phyloP scores from a whole-genome alignment of 495 filamentous ascomycete genomes.

The Bombardia bombarda region DNA sequence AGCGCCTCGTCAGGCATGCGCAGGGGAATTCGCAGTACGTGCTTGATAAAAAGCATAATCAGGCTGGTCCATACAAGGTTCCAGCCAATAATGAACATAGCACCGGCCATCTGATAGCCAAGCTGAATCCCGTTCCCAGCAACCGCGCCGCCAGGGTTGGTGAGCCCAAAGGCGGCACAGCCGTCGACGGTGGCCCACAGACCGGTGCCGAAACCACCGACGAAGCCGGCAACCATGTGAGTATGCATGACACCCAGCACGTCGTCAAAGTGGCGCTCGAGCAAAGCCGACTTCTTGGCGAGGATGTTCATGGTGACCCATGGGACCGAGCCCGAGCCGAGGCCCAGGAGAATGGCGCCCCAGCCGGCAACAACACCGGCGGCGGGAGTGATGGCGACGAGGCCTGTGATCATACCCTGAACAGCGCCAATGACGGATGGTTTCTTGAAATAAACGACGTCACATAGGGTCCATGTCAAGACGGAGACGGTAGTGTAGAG shows the following conservation, averaged over 20 bases:
- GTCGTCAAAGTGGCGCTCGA: conserved; percentile 42
- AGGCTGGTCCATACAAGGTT: conserved; percentile 47
- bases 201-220: conserved; percentile 46
- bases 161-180: conserved; percentile 39
- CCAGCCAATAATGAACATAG: conserved; percentile 48
- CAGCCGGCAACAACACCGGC: conserved; percentile 50
- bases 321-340: conserved; percentile 41
- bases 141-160: conserved; percentile 45
- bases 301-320: conserved; percentile 49
- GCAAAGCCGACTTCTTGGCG: conserved; percentile 32
- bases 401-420: conserved; percentile 16
- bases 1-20: conserved; percentile 40
- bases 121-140: conserved; percentile 46
- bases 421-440: conserved; percentile 12
- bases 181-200: conserved; percentile 47
- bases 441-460: conserved; percentile 49
- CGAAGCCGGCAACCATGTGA: conserved; percentile 41
- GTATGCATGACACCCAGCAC: conserved; percentile 47
- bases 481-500: conserved; percentile 45
- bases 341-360: conserved; percentile 46
- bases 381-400: conserved; percentile 50
- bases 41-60: conserved; percentile 48
- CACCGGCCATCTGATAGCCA: conserved; percentile 46
- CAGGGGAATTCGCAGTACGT: conserved; percentile 42
- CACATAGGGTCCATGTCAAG: conserved; percentile 45